Evolutionary conservation across 768 basidiomycete species (phyloP), one percentile per base, ranked within the genome.

Genomic region (Mycena alexandri): DNA sequence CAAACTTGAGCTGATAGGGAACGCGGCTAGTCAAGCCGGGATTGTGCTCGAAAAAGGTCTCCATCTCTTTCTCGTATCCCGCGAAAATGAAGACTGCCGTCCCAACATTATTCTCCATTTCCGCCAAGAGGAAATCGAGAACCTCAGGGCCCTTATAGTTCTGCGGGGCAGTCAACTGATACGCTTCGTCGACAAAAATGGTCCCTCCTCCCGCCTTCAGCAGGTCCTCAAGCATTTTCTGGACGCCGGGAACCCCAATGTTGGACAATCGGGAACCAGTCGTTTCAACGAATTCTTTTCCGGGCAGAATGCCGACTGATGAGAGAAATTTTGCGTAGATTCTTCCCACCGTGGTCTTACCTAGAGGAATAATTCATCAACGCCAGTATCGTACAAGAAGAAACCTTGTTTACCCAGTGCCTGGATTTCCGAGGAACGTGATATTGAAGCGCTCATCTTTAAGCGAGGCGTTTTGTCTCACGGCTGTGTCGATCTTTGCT

Each of bases 21-120:
- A 92, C 87, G n/a, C 91, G 88, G 76, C 90, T 91, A 10, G 78
- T 76, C 14, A 92, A 75, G 2, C 91, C 91, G 3, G 91, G 90
- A 71, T 92, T 92, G 66, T 91, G 90, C 66, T 91, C 90, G 65
- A 92, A 92, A 78, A 92, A 92, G 48, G 83, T 87, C 69, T 92
- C 91, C 91, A 92, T 92, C 75, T 92, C 81, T 60, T 85, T 88
- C 74, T 79, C 85, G 74, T 92, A 92, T 5, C 91, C 91, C 0
- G 91, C 91, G 2, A 92, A 79, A 60, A 92, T 86, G 77, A 92
- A 92, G 13, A 90, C 87, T 8, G 91, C 69, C 8, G 79, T 86
- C 7, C 89, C 91, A 5, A 88, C 81, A 38, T 84, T 82, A 72
- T 92, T 91, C 71, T 92, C 90, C 88, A 92, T 92, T 74, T 92